Base-by-base conservation (phyloP, 73 alveolate genomes). In the Stentor roeselii region DNA sequence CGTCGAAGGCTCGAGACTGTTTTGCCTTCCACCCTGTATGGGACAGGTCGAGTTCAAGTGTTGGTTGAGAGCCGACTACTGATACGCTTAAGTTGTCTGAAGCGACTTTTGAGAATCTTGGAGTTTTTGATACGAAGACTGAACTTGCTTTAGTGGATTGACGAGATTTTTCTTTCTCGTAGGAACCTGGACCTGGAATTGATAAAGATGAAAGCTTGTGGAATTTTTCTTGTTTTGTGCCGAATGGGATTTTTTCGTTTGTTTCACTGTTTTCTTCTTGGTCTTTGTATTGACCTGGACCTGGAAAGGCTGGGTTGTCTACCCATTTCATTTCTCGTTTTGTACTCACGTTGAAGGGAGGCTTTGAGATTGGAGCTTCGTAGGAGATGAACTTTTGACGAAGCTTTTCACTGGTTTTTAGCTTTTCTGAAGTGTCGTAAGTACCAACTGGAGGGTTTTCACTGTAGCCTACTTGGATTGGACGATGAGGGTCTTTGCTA, bases 301-400 rank as follows among this genome's bases (percentile, higher is more conserved):
- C 80, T 0, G 80, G 80, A 32, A 21, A 21, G 27, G 42, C 41
- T 67, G 80, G 41, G 0, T 21, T 67, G 0, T 21, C 37, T 27
- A 67, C 80, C 42, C 80, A 67, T 0, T 21, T 36, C 80, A 67
- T 67, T 67, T 67, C 80, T 67, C 80, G 37, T 32, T 67, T 67
- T 30, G n/a, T 32, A 67, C 80, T 67, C 14, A 32, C 37, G 34
- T 67, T 67, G 41, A 67, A 67, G 21, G 42, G 42, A 21, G 80
- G 80, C 41, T 67, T 67, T 67, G 37, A n/a, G 14, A 32, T 2
- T 1, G 80, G 41, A 21, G 37, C 37, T 67, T 67, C 80, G 34
- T 21, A 67, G 1, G 80, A 67, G 27, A 67, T 32, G 42, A 67
- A 67, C 34, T 67, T 67, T 32, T 67, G 80, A 1, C 34, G 21